These are phyloP conservation scores for Colletotrichum coccodes DNA, from an alignment of 2,329 filamentous ascomycete genomes.

Conservation along the genomic window DNA sequence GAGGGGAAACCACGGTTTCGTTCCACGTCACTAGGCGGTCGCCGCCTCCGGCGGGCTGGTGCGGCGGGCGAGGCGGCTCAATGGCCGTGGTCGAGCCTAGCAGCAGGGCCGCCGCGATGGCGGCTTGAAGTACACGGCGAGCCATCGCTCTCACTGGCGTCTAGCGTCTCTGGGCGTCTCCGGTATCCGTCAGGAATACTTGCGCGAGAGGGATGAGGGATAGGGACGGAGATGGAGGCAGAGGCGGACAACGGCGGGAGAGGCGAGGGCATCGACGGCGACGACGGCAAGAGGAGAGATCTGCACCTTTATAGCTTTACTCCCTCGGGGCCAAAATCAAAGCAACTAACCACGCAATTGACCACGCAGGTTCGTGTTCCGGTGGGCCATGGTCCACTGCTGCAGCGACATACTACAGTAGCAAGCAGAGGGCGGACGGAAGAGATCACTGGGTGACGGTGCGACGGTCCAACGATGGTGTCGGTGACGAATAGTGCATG, in stretches of 20 bases:
- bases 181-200: not conserved
- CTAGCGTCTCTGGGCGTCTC: not conserved
- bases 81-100: slow-evolving; percentile 45
- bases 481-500: no score
- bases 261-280: not conserved
- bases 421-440: not conserved
- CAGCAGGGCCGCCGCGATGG: slow-evolving; percentile 22
- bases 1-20: slow-evolving; percentile 61
- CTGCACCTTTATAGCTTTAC: not conserved
- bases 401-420: no score
- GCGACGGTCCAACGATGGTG: not conserved
- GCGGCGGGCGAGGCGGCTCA: slow-evolving; percentile 62
- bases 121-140: slow-evolving; percentile 21
- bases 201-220: not conserved
- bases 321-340: not conserved
- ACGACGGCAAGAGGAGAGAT: not conserved
- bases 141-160: slow-evolving; percentile 28
- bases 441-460: not conserved
- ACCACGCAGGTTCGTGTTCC: not conserved
- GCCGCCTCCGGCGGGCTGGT: slow-evolving; percentile 66
- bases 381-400: not conserved
- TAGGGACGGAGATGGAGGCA: not conserved
- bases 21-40: slow-evolving; percentile 68
- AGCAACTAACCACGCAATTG: no score
- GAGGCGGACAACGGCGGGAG: not conserved